phyloP scores from a whole-genome alignment of 164 flowering plant species.

The Vitis riparia region DNA sequence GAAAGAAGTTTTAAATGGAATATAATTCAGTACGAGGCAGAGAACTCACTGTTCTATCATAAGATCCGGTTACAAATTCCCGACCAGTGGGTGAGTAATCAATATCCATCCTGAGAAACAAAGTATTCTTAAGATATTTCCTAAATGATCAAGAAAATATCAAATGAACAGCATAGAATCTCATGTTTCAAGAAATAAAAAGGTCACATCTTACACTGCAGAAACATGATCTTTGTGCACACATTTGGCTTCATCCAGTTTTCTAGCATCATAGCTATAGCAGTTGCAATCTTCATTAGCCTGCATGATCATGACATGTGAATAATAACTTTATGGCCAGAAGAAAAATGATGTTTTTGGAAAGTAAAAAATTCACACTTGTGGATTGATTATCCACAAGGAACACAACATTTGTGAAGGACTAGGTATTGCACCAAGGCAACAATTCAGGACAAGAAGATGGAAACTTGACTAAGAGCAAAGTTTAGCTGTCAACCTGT shows the following conservation, averaged over 20 bases:
- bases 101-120: conserved; percentile 80
- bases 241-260: conserved; percentile 80
- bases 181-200: neutral
- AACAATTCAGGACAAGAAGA: too few species aligned
- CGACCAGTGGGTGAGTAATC: conserved; percentile 97
- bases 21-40: neutral
- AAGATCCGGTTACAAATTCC: conserved; percentile 96
- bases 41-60: conserved; percentile 88
- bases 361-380: neutral
- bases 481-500: too few species aligned
- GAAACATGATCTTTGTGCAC: conserved; percentile 94
- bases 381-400: too few species aligned
- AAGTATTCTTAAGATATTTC: neutral
- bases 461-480: too few species aligned
- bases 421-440: too few species aligned
- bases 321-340: neutral
- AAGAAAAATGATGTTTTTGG: neutral
- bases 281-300: conserved; percentile 97
- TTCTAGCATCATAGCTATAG: conserved; percentile 85
- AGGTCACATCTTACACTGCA: conserved; percentile 72
- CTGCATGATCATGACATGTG: conserved; percentile 30
- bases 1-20: neutral
- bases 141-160: neutral
- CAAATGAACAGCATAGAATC: neutral
- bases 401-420: too few species aligned